Evolutionary conservation across 805 yeast genomes (phyloP).

Genomic region (Sugiyamaella marilandica): DNA sequence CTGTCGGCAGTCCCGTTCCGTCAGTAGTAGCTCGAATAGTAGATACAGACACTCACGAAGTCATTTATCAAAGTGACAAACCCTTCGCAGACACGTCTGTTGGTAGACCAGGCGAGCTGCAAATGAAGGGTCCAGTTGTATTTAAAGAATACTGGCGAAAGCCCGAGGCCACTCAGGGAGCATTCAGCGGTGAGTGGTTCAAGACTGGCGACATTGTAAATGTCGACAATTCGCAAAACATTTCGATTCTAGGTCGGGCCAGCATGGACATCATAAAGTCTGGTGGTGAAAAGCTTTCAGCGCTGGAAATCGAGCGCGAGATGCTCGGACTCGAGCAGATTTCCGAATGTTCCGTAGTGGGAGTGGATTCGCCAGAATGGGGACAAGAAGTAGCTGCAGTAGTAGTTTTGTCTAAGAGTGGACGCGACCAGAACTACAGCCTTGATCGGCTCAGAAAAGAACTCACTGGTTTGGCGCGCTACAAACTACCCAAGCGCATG

Average conservation of each 20-base stretch:
- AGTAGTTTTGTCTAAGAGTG: constrained; percentile 20
- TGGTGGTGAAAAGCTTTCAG: constrained; percentile 34
- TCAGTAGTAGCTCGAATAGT: constrained; percentile 29
- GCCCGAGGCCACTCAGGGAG: constrained; percentile 43
- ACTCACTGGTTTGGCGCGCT: constrained; percentile 24
- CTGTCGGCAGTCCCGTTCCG: constrained; percentile 32
- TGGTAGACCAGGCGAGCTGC: constrained; percentile 43
- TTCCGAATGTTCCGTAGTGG: constrained; percentile 32
- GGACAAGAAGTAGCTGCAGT: constrained; percentile 33
- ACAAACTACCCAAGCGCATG: constrained; percentile 31
- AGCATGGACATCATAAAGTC: constrained; percentile 36
- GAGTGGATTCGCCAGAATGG: constrained; percentile 30
- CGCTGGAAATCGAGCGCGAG: constrained; percentile 34
- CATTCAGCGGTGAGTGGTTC: constrained; percentile 51
- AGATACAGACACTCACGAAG: constrained; percentile 24
- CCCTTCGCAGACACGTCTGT: constrained; percentile 5
- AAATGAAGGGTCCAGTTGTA: constrained; percentile 52
- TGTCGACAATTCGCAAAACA: constrained; percentile 41
- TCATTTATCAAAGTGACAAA: constrained; percentile 16
- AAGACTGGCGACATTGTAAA: constrained; percentile 55
- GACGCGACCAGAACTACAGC: constrained; percentile 16
- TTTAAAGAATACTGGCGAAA: constrained; percentile 47
- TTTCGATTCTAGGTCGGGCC: constrained; percentile 41
- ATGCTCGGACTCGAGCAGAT: constrained; percentile 29
- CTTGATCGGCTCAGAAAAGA: constrained; percentile 23